Conservation (phyloP, 225 moss, liverwort and hornwort genomes). For the Lunularia cruciata region DNA sequence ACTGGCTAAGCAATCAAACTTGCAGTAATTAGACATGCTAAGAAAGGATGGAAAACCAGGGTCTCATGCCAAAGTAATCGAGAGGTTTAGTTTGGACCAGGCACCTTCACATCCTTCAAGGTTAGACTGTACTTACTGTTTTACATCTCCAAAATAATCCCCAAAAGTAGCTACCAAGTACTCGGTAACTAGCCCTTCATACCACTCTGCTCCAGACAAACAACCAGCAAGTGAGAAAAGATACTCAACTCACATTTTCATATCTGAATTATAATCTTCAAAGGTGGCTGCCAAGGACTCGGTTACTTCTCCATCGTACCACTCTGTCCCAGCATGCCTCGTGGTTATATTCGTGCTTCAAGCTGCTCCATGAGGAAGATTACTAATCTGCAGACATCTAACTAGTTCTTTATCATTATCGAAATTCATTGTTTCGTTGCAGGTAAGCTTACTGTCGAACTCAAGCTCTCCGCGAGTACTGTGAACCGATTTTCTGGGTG, state of each 20-base stretch:
- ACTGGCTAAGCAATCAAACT: too few relatives aligned
- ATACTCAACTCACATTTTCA: slow-evolving; percentile 44
- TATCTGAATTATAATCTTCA: slow-evolving; percentile 52
- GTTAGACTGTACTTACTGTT: slow-evolving; percentile 60
- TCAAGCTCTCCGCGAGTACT: too few relatives aligned
- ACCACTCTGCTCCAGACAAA: slow-evolving; percentile 78
- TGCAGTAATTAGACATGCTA: too few relatives aligned
- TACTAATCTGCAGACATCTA: slow-evolving; percentile 10
- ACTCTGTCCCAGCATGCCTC: slow-evolving; percentile 47
- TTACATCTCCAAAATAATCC: slow-evolving; percentile 99
- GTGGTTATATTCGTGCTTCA: slow-evolving; percentile 27
- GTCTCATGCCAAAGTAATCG: too few relatives aligned
- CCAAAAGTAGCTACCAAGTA: slow-evolving; percentile 99
- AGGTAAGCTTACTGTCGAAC: too few relatives aligned
- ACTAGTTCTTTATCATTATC: not conserved
- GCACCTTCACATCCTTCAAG: slow-evolving; percentile 10
- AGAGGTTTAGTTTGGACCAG: not conserved
- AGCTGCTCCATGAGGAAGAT: slow-evolving; percentile 5
- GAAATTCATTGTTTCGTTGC: too few relatives aligned
- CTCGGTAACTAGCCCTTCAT: slow-evolving; percentile 97
- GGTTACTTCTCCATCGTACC: slow-evolving; percentile 54
- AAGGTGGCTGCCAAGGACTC: slow-evolving; percentile 55
- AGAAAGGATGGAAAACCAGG: too few relatives aligned
- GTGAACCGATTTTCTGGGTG: too few relatives aligned
- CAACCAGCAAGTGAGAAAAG: slow-evolving; percentile 29